These are phyloP conservation scores for Neoboletus magnificus DNA, from an alignment of 768 basidiomycete genomes.

Conservation along the genomic window DNA sequence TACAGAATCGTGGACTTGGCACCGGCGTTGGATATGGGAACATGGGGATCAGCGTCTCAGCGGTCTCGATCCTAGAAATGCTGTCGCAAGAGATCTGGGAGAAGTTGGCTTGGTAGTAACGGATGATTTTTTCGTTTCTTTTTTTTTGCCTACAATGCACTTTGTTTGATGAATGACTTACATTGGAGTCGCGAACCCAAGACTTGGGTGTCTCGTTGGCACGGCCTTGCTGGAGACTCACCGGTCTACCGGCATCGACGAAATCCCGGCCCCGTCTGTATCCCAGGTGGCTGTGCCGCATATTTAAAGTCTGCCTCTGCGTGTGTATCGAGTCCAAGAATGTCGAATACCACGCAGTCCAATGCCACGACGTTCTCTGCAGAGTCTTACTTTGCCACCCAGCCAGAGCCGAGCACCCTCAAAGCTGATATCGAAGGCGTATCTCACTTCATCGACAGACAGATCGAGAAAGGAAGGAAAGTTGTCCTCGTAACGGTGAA, in stretches of 20 bases:
- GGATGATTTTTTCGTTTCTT: too few relatives aligned
- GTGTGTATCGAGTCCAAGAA: conserved; percentile 1
- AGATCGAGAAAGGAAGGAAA: conserved; percentile 59
- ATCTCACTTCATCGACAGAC: conserved; percentile 65
- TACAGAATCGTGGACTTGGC: too few relatives aligned
- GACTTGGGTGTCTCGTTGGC: neutral
- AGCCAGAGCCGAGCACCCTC: conserved; percentile 72
- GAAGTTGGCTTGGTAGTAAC: too few relatives aligned
- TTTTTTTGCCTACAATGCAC: too few relatives aligned
- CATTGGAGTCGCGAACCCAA: neutral
- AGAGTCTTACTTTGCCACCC: conserved; percentile 86
- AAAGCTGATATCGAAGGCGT: conserved; percentile 64
- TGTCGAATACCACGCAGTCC: conserved; percentile 17
- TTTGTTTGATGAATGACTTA: too few relatives aligned
- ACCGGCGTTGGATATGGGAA: too few relatives aligned
- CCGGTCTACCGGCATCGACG: neutral
- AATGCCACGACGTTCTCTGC: conserved; percentile 60
- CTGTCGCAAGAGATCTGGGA: too few relatives aligned
- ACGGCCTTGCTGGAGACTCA: too few relatives aligned
- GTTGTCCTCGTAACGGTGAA: conserved; percentile 95
- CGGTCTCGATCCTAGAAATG: too few relatives aligned
- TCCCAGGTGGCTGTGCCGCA: conserved; percentile 11
- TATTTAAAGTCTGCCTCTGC: neutral
- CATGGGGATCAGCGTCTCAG: too few relatives aligned
- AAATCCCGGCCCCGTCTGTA: neutral